Percentiles rank a stretch among this genome's conserved stretches.
Evolutionary conservation across 495 filamentous ascomycete species (phyloP).

Genomic region (Evernia prunastri): DNA sequence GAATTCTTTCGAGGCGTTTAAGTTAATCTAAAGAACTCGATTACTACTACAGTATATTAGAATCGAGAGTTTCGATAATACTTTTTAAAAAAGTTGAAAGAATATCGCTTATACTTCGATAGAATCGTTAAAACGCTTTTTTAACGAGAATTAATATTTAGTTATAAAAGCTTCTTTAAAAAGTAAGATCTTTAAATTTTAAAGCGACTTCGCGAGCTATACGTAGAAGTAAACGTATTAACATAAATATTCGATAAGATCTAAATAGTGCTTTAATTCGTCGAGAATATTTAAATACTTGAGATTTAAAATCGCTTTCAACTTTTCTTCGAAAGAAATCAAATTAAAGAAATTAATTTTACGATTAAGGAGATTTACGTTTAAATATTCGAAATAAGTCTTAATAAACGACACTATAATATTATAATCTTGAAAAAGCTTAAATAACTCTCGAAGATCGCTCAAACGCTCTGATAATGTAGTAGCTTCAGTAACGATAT

Average conservation of each 20-base stretch:
- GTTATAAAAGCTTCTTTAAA: neutral
- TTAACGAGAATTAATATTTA: neutral
- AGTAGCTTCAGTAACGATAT: conserved; percentile 2
- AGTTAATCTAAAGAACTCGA: conserved; percentile 1
- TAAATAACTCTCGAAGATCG: conserved; percentile 4
- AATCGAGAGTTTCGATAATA: neutral
- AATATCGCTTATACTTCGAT: neutral
- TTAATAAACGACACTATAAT: conserved; percentile 5
- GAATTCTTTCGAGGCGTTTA: neutral
- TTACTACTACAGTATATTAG: neutral
- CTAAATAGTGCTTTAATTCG: neutral
- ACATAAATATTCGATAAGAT: no score
- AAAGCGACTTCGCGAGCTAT: neutral
- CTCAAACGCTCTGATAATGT: neutral
- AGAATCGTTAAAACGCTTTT: neutral
- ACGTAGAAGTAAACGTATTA: conserved; percentile 15
- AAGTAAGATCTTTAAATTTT: conserved; percentile 4
- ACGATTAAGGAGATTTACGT: neutral
- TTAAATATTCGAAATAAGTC: neutral
- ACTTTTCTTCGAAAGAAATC: neutral
- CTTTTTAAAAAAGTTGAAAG: conserved; percentile 1
- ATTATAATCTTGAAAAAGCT: conserved; percentile 6
- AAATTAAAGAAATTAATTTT: conserved; percentile 3
- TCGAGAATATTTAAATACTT: conserved; percentile 1
- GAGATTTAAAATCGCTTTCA: neutral